Evolutionary conservation across 139 green algal species (phyloP).

Genomic region (Coelastrella sp.): DNA sequence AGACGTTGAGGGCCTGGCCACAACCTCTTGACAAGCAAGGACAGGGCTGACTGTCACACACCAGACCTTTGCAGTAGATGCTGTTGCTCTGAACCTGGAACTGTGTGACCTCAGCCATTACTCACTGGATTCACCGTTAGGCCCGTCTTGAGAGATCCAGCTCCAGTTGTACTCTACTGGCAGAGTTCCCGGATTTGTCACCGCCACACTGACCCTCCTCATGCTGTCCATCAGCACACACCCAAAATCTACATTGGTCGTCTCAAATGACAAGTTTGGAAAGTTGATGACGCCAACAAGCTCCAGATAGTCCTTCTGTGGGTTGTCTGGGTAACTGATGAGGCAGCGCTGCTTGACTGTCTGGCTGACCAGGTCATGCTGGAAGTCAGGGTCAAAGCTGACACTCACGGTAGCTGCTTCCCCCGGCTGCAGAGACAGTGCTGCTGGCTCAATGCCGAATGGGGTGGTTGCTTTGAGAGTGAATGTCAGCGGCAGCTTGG

Average conservation of each 20-base stretch:
- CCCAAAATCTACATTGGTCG: slow-evolving; percentile 76
- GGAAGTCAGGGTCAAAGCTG: slow-evolving; percentile 73
- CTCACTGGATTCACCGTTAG: background rate
- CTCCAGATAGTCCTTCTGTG: slow-evolving; percentile 78
- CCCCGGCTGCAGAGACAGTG: slow-evolving; percentile 65
- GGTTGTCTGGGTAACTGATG: slow-evolving; percentile 80
- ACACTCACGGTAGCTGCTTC: slow-evolving; percentile 69
- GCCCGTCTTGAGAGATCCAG: slow-evolving; percentile 47
- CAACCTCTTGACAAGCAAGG: background rate
- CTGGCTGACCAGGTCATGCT: slow-evolving; percentile 52
- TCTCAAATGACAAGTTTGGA: slow-evolving; percentile 76
- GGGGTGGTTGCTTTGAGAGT: slow-evolving; percentile 61
- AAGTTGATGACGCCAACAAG: slow-evolving; percentile 75
- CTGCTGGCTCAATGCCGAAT: slow-evolving; percentile 71
- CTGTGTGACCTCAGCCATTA: background rate
- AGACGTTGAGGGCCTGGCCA: no score
- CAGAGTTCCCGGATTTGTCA: slow-evolving; percentile 76
- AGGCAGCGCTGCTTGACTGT: slow-evolving; percentile 61
- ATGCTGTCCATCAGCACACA: slow-evolving; percentile 82
- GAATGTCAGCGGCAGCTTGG: slow-evolving; percentile 76
- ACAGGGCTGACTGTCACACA: background rate
- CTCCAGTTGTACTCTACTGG: slow-evolving; percentile 74
- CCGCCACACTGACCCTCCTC: slow-evolving; percentile 54
- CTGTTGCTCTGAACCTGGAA: background rate
- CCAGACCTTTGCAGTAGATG: background rate